phyloP scores from a whole-genome alignment of 2,329 filamentous ascomycete species.

The Boeremia exigua region DNA sequence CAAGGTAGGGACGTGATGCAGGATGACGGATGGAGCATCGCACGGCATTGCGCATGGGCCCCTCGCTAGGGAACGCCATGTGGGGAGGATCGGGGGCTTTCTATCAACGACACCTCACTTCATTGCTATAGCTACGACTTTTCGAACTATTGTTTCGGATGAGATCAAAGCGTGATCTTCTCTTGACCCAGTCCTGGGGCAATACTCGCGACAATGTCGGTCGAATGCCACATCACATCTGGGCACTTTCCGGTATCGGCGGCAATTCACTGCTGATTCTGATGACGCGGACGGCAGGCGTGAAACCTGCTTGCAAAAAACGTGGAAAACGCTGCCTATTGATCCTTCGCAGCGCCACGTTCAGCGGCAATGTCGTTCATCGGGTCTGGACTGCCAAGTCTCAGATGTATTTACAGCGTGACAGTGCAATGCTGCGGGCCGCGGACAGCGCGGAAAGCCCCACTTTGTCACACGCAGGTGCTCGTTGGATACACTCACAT shows the following conservation, averaged over 20 bases:
- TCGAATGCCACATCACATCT: background rate
- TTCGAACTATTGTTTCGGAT: constrained; percentile 1
- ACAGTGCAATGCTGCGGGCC: too few species aligned
- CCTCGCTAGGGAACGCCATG: constrained; percentile 14
- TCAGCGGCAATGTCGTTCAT: background rate
- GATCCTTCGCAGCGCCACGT: background rate
- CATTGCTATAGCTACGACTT: background rate
- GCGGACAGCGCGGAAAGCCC: too few species aligned
- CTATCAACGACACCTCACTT: constrained; percentile 18
- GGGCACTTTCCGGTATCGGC: constrained; percentile 9
- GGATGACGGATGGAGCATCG: constrained; percentile 17
- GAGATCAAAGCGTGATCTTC: background rate
- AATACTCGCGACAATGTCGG: constrained; percentile 8
- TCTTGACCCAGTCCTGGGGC: constrained; percentile 4
- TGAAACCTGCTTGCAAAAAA: background rate
- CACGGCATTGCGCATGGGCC: constrained; percentile 12
- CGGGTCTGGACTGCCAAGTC: background rate
- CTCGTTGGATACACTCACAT: too few species aligned
- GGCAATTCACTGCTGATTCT: background rate
- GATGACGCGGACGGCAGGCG: background rate
- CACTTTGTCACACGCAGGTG: too few species aligned
- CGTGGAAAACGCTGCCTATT: background rate
- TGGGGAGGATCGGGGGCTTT: constrained; percentile 13
- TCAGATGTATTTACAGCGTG: background rate
- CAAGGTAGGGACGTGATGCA: constrained; percentile 4